These are phyloP conservation scores for Leccinellum rugosiceps DNA, from an alignment of 768 basidiomycete species.

Conservation along the genomic window DNA sequence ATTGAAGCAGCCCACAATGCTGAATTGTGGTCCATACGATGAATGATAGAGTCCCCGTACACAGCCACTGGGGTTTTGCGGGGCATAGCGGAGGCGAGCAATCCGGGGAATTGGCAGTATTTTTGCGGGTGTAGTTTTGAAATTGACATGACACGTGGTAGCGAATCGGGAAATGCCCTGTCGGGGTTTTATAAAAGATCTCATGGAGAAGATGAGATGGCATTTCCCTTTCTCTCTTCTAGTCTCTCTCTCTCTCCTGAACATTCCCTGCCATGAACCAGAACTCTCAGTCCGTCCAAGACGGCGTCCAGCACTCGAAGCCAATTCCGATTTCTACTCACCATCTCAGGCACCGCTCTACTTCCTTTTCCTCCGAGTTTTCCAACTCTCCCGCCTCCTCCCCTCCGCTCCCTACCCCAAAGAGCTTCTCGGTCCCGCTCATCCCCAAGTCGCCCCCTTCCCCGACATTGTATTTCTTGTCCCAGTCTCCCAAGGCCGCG, in stretches of 20 bases:
- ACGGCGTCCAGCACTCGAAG: constrained; percentile 49
- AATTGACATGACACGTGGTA: constrained; percentile 22
- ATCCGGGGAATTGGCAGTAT: constrained; percentile 11
- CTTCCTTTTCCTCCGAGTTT: constrained; percentile 60
- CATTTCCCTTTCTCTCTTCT: background rate
- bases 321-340: constrained; percentile 59
- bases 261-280: constrained; percentile 14
- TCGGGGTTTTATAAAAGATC: constrained; percentile 26
- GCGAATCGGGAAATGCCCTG: constrained; percentile 23
- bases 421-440: constrained; percentile 38
- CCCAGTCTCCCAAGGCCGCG: constrained; percentile 53
- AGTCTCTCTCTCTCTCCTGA: constrained; percentile 1
- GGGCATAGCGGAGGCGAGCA: background rate
- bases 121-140: constrained; percentile 7
- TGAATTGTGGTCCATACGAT: background rate
- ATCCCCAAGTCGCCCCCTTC: constrained; percentile 57
- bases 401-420: constrained; percentile 50
- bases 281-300: constrained; percentile 13
- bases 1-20: background rate
- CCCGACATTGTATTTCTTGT: constrained; percentile 68
- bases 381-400: constrained; percentile 54
- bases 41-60: background rate
- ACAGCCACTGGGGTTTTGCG: constrained; percentile 1
- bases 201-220: background rate
- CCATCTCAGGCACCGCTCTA: constrained; percentile 52